Evolutionary conservation across 441 rosid species (phyloP), one percentile per base, ranked within the genome.

Genomic region (Populus hybrid): DNA sequence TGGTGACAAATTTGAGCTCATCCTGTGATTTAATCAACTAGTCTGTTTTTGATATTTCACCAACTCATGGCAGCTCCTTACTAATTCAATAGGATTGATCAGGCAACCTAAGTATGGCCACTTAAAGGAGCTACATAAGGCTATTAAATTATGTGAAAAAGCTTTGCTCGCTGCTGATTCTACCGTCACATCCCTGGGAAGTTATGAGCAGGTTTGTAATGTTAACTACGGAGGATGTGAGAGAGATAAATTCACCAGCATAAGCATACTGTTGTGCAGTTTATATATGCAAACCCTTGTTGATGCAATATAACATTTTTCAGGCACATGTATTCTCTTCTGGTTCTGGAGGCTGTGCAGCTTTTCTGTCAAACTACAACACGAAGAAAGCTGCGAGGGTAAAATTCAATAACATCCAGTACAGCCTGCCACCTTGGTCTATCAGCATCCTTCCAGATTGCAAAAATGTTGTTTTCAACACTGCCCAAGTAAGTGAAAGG

Each of bases 31-130:
- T 74, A 66, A 66, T 68, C 18, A 67, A 53, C 69, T 46, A 53
- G 10, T 67, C 12, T 5, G 28, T 21, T 21, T 69, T 7, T 65
- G 32, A n/a, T 32, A 46, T n/a, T 10, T 40, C 61, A 16, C 18
- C 35, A 24, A 67, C 23, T 69, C 6, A 42, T 67, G 46, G 59
- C 70, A 63, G 9, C 40, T 72, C 30, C 70, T 9, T 78, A 73
- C n/a, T 68, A 30, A 35, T 74, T 66, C 42, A 67, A n/a, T 69
- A 94, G 97, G 98, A 66, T 85, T 94, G 86, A 83, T 91, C 42
- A 88, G 91, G 82, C 89, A 95, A 69, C 98, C 98, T 0, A 93
- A 93, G 78, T 93, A 92, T 80, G 88, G 91, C 72, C 98, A 95
- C 86, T 86, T 93, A 61, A 92, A 86, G 88, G 89, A 91, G 73